Evolutionary conservation across 1,284 basidiomycete species (phyloP).

Genomic region (Coniferiporia weirii): DNA sequence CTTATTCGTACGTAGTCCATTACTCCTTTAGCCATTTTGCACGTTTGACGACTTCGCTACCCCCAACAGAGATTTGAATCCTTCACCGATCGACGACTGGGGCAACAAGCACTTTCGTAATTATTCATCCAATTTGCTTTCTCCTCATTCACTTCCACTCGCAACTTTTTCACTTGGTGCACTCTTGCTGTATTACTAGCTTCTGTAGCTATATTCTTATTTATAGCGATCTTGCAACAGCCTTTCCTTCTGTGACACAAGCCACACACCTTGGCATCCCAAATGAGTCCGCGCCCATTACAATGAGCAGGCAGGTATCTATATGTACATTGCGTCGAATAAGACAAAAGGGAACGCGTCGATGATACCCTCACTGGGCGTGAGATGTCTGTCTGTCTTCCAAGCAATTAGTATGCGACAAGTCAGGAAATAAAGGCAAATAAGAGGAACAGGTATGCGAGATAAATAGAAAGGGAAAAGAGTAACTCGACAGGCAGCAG

Average conservation of each 20-base stretch:
- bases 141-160: neutral
- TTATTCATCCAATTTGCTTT: neutral
- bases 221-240: neutral
- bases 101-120: neutral
- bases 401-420: conserved; percentile 8
- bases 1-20: conserved; percentile 52
- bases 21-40: neutral
- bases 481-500: neutral
- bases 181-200: conserved; percentile 7
- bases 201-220: conserved; percentile 1
- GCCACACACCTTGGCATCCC: neutral
- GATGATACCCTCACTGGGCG: neutral
- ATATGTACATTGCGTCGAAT: conserved; percentile 15
- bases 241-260: neutral
- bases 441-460: conserved; percentile 3
- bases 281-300: neutral
- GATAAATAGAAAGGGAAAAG: conserved; percentile 10
- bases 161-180: neutral
- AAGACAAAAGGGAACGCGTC: conserved; percentile 1
- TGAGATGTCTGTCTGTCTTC: conserved; percentile 10
- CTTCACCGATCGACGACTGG: neutral
- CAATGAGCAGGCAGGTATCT: conserved; percentile 7
- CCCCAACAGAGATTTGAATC: neutral
- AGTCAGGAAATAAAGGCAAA: conserved; percentile 4
- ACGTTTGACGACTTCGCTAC: neutral